These are phyloP conservation scores for Beauveria medogensis DNA, from an alignment of 2,329 filamentous ascomycete species.

Conservation along the genomic window DNA sequence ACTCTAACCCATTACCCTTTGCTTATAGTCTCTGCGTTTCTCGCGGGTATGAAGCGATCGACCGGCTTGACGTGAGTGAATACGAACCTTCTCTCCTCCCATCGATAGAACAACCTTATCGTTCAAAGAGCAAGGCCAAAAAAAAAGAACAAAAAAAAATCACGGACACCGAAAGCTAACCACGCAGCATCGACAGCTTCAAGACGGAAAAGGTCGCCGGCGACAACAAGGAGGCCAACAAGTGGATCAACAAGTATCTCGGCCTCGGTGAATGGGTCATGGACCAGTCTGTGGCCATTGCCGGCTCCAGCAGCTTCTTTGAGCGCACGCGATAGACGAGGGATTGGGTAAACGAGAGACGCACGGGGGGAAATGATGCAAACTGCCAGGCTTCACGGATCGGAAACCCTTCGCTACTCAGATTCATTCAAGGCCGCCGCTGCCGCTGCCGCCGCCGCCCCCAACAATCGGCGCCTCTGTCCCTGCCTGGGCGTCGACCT, in stretches of 20 bases:
- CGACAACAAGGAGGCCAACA: constrained; percentile 74
- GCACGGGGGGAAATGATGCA: not conserved
- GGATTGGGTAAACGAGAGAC: not conserved
- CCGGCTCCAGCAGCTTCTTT: constrained; percentile 82
- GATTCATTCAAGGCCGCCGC: not conserved
- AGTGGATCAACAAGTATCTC: constrained; percentile 89
- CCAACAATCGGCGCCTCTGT: not conserved
- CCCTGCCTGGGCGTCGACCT: not conserved
- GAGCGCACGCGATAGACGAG: constrained; percentile 69
- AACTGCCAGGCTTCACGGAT: not conserved
- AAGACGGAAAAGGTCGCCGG: constrained; percentile 73
- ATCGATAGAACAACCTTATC: too few species aligned
- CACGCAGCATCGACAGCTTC: constrained; percentile 54
- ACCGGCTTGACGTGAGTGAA: constrained; percentile 90
- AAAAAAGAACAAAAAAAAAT: not conserved
- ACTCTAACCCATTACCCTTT: constrained; percentile 3
- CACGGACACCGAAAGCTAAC: not conserved
- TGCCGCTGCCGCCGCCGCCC: not conserved
- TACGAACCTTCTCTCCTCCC: not conserved
- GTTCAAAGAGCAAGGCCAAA: not conserved
- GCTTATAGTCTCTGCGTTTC: constrained; percentile 75
- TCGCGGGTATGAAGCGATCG: constrained; percentile 94
- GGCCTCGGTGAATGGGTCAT: constrained; percentile 96
- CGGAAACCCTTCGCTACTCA: constrained; percentile 2
- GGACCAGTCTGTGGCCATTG: constrained; percentile 91